phyloP scores from a whole-genome alignment of 495 filamentous ascomycete species.

The Neurospora sp. region DNA sequence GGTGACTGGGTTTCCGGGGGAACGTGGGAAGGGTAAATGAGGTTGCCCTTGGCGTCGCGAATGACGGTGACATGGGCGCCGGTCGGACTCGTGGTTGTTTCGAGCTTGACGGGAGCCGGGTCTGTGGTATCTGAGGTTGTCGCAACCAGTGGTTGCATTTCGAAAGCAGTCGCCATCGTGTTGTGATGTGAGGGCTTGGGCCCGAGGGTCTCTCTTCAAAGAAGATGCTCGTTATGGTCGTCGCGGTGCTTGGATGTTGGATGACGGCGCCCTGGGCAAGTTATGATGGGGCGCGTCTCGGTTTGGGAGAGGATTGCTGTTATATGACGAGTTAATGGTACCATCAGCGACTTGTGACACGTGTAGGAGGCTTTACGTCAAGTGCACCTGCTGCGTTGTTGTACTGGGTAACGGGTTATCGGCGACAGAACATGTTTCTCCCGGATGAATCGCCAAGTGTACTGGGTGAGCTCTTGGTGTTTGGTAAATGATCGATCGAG shows the following conservation, averaged over 20 bases:
- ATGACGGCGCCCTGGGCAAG: neutral
- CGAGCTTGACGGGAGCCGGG: conserved; percentile 9
- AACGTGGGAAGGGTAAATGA: conserved; percentile 28
- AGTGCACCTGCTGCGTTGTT: neutral
- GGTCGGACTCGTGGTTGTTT: conserved; percentile 6
- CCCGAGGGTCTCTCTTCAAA: neutral
- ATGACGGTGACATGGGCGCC: conserved; percentile 19
- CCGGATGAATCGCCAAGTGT: neutral
- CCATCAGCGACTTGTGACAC: neutral
- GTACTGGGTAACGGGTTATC: neutral
- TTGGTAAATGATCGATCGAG: neutral
- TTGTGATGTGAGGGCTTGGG: neutral
- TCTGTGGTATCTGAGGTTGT: neutral
- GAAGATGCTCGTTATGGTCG: neutral
- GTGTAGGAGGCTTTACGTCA: neutral
- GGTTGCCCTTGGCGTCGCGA: conserved; percentile 21
- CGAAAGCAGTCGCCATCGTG: neutral
- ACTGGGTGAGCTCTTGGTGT: neutral
- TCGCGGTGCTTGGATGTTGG: neutral
- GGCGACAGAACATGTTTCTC: neutral
- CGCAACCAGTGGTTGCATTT: neutral
- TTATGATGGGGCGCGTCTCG: neutral
- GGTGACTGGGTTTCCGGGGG: conserved; percentile 26
- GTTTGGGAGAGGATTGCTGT: neutral
- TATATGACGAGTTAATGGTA: neutral